These are phyloP conservation scores for Rhodotorula mucilaginosa DNA, from an alignment of 1,284 basidiomycete species.

Conservation along the genomic window DNA sequence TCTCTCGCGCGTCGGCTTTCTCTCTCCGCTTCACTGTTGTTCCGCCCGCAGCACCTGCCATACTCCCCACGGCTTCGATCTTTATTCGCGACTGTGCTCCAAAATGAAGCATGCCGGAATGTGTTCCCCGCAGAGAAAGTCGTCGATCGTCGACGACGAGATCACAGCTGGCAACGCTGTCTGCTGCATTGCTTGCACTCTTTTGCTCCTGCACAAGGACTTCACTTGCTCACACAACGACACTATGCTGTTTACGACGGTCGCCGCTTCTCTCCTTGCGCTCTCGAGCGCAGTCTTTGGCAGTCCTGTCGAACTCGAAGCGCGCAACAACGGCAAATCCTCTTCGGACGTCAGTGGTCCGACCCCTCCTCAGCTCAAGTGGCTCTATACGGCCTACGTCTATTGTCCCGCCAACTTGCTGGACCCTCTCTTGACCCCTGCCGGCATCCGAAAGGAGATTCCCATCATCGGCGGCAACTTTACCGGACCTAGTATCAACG, in stretches of 20 bases:
- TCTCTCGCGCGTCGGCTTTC: too few species aligned
- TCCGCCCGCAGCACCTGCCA: too few species aligned
- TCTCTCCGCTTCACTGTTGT: too few species aligned
- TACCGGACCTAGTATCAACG: conserved; percentile 14
- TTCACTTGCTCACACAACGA: not conserved
- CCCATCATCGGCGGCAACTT: conserved; percentile 20
- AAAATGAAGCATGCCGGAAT: too few species aligned
- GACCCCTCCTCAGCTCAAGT: conserved; percentile 19
- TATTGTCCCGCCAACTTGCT: conserved; percentile 15
- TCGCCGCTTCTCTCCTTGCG: not conserved
- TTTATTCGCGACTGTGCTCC: too few species aligned
- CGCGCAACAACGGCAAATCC: not conserved
- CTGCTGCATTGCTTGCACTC: not conserved
- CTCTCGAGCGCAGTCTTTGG: not conserved
- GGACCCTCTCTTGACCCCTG: conserved; percentile 2
- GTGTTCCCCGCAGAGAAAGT: too few species aligned
- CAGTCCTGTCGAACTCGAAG: not conserved
- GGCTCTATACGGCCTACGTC: conserved; percentile 18
- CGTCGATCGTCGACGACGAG: too few species aligned
- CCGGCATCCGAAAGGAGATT: conserved; percentile 12
- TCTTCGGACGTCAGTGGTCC: not conserved
- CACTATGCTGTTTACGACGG: not conserved
- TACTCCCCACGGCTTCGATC: too few species aligned
- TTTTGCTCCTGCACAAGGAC: not conserved
- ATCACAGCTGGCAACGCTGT: too few species aligned